Evolutionary conservation across 768 basidiomycete species (phyloP), one percentile per base, ranked within the genome.

Genomic region (Boletus insuetus): DNA sequence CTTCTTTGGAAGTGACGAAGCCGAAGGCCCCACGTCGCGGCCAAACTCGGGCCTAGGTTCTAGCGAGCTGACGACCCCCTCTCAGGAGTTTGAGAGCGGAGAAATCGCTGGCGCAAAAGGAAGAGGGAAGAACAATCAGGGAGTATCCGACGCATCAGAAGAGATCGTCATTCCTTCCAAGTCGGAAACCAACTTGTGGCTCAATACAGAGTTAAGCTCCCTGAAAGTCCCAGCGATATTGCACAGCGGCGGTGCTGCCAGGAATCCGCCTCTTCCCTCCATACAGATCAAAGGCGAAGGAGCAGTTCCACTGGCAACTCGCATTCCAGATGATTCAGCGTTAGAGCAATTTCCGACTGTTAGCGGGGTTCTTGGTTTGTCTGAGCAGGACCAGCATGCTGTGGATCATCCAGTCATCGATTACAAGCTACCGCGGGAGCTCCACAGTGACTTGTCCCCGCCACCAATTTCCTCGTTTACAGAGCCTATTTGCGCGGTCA

Each of bases 401-500:
- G 47, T 45, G 9, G 58, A 58, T 14, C 49, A 59, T 34, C 54
- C 59, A 2, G 56, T 73, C 20, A 67, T 82, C 61, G 82, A 87
- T 58, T 87, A 84, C 65, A 81, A 82, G 61, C 73, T 79, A 49
- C 89, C 90, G 17, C 76, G 89, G 35, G 72, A 73, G 54, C 72
- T 90, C 52, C 84, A 89, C 63, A 69, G 65, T 40, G 72, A 73
- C 26, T 62, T 67, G 40, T 82, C 81, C 13, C 90, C 92, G 4
- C 78, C 79, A 17, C 73, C 77, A 43, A 71, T 91, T 56, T 84
- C 83, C 42, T 75, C 77, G 35, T 84, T 87, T 58, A 78, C 80
- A 32, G 87, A 92, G 45, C 96, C 96, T 4, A 82, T 97, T 39
- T 84, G 80, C 68, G 80, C 84, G 51, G 81, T 97, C 1, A 77